A percentile compares a stretch with the other conserved stretches of the same genome.
phyloP scores from a whole-genome alignment of 106 monocot genomes.

The Xerophyta viscosa region DNA sequence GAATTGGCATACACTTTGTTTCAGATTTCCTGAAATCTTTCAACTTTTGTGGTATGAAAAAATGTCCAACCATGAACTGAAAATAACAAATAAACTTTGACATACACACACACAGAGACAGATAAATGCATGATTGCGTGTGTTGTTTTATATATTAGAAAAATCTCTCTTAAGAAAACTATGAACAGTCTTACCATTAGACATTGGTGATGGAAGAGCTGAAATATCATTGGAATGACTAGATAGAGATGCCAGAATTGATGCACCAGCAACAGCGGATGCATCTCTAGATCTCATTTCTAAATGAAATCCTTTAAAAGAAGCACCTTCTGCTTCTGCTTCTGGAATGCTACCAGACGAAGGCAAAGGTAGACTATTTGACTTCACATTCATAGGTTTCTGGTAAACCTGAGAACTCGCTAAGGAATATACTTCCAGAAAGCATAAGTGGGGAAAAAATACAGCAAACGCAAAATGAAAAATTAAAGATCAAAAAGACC shows the following conservation, averaged over 20 bases:
- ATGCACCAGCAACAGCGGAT: conserved; percentile 68
- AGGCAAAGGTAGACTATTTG: conserved; percentile 11
- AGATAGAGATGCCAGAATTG: conserved; percentile 69
- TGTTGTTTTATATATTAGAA: too few species aligned
- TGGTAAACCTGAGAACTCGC: conserved; percentile 47
- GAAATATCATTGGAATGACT: conserved; percentile 43
- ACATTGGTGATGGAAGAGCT: conserved; percentile 25
- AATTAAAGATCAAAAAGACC: too few species aligned
- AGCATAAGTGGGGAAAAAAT: background rate
- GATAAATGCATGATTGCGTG: too few species aligned
- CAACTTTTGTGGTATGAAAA: too few species aligned
- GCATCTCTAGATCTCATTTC: conserved; percentile 45
- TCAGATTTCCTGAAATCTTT: too few species aligned
- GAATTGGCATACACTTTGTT: too few species aligned
- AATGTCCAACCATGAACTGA: too few species aligned
- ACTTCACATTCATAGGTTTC: conserved; percentile 26
- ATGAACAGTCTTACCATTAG: conserved; percentile 47
- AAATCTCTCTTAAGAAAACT: too few species aligned
- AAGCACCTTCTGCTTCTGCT: conserved; percentile 14
- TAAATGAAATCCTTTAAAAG: conserved; percentile 32
- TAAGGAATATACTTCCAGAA: conserved; percentile 17
- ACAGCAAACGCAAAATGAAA: too few species aligned
- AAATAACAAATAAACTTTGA: too few species aligned
- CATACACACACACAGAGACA: too few species aligned
- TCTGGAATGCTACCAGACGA: conserved; percentile 29